phyloP scores from a whole-genome alignment of 345 rosid genomes.

The Gossypium australe region DNA sequence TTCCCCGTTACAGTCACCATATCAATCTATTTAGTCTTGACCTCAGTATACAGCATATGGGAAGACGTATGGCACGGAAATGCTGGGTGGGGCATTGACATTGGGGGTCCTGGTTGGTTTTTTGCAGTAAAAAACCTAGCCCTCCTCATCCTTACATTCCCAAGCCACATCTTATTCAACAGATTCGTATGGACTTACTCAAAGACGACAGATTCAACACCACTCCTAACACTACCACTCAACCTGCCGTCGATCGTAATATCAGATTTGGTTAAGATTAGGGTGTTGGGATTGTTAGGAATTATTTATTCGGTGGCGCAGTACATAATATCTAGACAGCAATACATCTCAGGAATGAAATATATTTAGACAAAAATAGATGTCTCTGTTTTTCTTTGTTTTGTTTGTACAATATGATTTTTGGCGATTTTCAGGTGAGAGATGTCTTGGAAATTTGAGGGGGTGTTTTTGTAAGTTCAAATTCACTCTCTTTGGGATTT shows the following conservation, averaged over 20 bases:
- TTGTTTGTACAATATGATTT: constrained; percentile 33
- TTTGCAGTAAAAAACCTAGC: constrained; percentile 88
- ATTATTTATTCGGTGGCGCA: constrained; percentile 71
- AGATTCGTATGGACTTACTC: constrained; percentile 83
- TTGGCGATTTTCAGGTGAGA: constrained; percentile 33
- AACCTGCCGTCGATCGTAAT: constrained; percentile 85
- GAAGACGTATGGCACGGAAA: constrained; percentile 93
- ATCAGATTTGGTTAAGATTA: constrained; percentile 77
- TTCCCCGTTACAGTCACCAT: constrained; percentile 81
- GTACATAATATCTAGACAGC: constrained; percentile 91
- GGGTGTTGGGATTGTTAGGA: constrained; percentile 76
- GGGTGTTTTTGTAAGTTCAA: not conserved
- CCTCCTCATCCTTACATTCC: constrained; percentile 76
- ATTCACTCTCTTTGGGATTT: not conserved
- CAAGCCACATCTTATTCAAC: constrained; percentile 89
- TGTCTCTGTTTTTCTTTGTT: not conserved
- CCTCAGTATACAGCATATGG: constrained; percentile 62
- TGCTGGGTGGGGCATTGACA: constrained; percentile 80
- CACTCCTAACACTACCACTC: constrained; percentile 77
- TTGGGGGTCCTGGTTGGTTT: constrained; percentile 94
- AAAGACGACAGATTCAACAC: constrained; percentile 55
- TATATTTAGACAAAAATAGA: constrained; percentile 56
- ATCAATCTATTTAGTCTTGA: constrained; percentile 70
- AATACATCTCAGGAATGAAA: constrained; percentile 80
- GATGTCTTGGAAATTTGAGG: constrained; percentile 11